These are phyloP conservation scores for Eucalyptus fibrosa DNA, from an alignment of 345 rosid genomes.

Conservation along the genomic window DNA sequence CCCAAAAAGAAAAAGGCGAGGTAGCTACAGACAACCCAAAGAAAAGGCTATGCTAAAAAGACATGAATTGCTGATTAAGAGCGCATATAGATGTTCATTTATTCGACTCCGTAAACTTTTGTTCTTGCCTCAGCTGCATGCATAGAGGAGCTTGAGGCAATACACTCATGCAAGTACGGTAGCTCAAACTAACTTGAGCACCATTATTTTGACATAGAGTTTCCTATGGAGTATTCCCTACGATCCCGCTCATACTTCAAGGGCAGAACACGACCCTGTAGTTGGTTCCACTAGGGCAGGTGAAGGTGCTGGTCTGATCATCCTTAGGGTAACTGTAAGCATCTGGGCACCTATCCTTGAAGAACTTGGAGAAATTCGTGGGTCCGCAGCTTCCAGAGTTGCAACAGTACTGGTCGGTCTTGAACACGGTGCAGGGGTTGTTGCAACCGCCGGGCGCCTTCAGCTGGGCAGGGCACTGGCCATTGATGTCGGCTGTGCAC, in stretches of 20 bases:
- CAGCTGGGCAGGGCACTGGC: slow-evolving; percentile 4
- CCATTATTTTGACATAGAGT: background rate
- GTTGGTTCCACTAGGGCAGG: slow-evolving; percentile 15
- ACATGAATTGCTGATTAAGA: background rate
- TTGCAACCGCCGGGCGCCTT: slow-evolving; percentile 11
- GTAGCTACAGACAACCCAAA: background rate
- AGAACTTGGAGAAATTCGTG: background rate
- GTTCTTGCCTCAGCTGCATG: background rate
- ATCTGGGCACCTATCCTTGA: slow-evolving; percentile 5
- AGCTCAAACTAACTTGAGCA: background rate
- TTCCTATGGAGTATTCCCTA: background rate
- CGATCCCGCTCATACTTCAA: background rate
- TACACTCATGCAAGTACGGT: background rate
- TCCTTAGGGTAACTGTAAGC: slow-evolving; percentile 22
- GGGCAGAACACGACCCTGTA: slow-evolving; percentile 20
- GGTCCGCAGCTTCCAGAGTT: background rate
- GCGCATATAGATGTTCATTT: background rate
- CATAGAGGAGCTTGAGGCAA: background rate
- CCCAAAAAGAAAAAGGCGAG: too few relatives aligned
- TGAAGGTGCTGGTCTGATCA: slow-evolving; percentile 9
- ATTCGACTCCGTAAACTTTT: background rate
- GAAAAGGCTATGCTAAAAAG: background rate
- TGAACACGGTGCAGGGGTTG: slow-evolving; percentile 17
- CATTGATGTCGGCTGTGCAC: slow-evolving; percentile 2
- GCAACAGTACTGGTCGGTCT: slow-evolving; percentile 10